Base-by-base conservation (phyloP, 176 grass and related monocot species). In the Phyllostachys edulis region DNA sequence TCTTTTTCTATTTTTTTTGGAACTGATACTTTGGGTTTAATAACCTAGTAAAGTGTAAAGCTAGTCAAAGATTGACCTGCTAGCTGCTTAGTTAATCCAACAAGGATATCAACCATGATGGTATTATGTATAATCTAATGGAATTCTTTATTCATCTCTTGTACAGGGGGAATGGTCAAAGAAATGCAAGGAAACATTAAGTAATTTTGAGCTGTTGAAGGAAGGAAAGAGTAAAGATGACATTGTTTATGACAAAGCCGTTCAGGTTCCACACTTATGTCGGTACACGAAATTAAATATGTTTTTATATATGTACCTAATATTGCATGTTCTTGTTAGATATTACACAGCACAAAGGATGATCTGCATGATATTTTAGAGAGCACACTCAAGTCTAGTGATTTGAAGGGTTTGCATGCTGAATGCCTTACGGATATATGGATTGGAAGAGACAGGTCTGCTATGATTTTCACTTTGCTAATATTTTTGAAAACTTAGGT, bases 381-480 rank as follows among this genome's bases (percentile, higher is more conserved):
- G 50, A 93, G 63, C 20, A 82, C 92, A 69, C 80, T 98, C 26
- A 90, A 87, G 85, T 90, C 87, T 75, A 85, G 78, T 57, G 87
- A 93, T 88, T 87, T 95, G 52, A 92, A 90, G 67, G 93, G 96
- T 81, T 83, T 98, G 16, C 87, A 95, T 79, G 79, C 91, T 84
- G 91, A 95, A 84, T 98, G 96, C 85, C 96, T 98, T 87, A 95
- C 96, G 61, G 96, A 98, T 90, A 90, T 89, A 80, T 98, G 96
- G 96, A 88, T 95, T 27, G 87, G 93, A 63, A 87, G 77, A 71
- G 87, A 90, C 56, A 98, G 96, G 94, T 97, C 50, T 76, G 62
- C 57, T 34, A 63, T 73, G 16, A 55, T 59, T 81, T 73, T 63
- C 32, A 39, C 70, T 14, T 85, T 41, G 21, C 27, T 57, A 60